Conservation (phyloP, 495 filamentous ascomycete genomes). For the Mytilinidion resinicola region DNA sequence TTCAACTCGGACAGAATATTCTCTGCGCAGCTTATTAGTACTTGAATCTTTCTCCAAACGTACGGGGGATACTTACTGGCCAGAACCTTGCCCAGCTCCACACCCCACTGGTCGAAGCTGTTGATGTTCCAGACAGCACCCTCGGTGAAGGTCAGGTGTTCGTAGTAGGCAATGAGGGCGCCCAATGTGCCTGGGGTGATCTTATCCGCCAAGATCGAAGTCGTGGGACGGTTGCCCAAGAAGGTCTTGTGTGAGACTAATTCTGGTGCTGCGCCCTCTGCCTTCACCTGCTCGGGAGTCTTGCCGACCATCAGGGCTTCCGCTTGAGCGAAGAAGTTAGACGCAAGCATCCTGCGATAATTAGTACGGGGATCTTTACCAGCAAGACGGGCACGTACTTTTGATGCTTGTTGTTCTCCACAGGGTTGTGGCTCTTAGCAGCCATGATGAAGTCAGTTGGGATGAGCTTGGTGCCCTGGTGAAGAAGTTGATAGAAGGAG, state of each 20-base stretch:
- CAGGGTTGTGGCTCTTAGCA: constrained; percentile 91
- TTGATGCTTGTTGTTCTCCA: constrained; percentile 86
- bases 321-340: constrained; percentile 96
- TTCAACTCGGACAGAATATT: constrained; percentile 53
- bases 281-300: constrained; percentile 80
- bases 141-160: constrained; percentile 96
- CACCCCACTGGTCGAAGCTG: constrained; percentile 98
- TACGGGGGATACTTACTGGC: constrained; percentile 50
- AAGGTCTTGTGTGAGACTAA: constrained; percentile 98
- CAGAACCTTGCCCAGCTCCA: constrained; percentile 92
- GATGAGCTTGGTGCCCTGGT: constrained; percentile 98
- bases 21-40: constrained; percentile 32
- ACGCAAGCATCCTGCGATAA: constrained; percentile 72
- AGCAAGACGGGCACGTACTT: constrained; percentile 44
- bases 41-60: too few species aligned
- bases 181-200: constrained; percentile 92
- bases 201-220: constrained; percentile 85
- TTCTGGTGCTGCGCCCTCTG: constrained; percentile 76
- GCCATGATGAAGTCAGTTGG: constrained; percentile 97
- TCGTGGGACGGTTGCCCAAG: constrained; percentile 94
- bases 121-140: constrained; percentile 99
- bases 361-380: constrained; percentile 1
- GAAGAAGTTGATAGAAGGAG: constrained; percentile 98
- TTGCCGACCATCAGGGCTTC: constrained; percentile 99
- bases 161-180: constrained; percentile 96